phyloP scores from a whole-genome alignment of 345 rosid genomes.

The Populus simonii region DNA sequence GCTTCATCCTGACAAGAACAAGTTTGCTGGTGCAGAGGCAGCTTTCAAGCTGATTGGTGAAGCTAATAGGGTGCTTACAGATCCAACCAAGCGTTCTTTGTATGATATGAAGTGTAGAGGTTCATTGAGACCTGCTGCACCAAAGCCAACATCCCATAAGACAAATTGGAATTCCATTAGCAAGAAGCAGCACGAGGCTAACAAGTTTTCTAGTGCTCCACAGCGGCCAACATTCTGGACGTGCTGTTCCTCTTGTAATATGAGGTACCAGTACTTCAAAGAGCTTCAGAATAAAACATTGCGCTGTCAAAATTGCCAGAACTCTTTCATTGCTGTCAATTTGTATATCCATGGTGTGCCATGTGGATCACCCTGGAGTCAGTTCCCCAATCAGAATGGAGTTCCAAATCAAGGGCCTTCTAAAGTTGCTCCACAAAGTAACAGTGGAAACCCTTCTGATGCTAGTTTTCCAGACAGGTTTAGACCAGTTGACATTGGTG shows the following conservation, averaged over 20 bases:
- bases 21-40: constrained; percentile 80
- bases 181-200: constrained; percentile 28
- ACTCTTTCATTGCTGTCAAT: constrained; percentile 49
- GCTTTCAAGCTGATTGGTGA: constrained; percentile 89
- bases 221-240: constrained; percentile 59
- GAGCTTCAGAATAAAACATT: constrained; percentile 35
- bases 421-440: constrained; percentile 29
- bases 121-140: constrained; percentile 19
- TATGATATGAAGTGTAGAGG: constrained; percentile 53
- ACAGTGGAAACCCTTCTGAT: constrained; percentile 31
- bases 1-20: constrained; percentile 93
- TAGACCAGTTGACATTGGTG: constrained; percentile 24
- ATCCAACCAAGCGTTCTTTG: constrained; percentile 43
- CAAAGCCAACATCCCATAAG: constrained; percentile 28
- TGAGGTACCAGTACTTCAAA: constrained; percentile 40
- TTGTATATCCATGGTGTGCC: constrained; percentile 32
- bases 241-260: constrained; percentile 50
- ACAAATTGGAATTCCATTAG: constrained; percentile 25
- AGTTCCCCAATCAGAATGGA: constrained; percentile 23
- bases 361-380: constrained; percentile 24
- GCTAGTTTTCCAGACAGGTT: constrained; percentile 15
- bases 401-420: constrained; percentile 33
- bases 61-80: constrained; percentile 61
- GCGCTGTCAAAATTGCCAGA: constrained; percentile 52
- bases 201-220: constrained; percentile 8